Conservation (phyloP, 306 rosid genomes). For the Quercus gilva region DNA sequence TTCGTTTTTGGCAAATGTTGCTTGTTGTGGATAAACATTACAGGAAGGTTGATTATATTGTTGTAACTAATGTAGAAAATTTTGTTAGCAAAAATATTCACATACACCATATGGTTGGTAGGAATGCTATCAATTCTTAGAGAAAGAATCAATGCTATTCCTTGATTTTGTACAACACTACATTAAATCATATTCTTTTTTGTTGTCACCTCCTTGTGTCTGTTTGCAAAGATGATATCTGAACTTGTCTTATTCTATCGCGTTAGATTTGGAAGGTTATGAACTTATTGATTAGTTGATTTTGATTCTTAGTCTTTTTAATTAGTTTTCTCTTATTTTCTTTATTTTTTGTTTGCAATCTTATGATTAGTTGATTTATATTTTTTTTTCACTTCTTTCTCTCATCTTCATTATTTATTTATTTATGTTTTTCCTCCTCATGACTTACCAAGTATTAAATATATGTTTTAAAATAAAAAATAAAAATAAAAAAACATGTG, state of each 20-base stretch:
- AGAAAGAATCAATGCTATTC: slow-evolving; percentile 1
- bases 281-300: no score
- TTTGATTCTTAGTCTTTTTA: no score
- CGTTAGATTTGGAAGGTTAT: no score
- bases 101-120: background rate
- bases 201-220: background rate
- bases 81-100: slow-evolving; percentile 28
- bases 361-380: no score
- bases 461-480: no score
- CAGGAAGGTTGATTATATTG: slow-evolving; percentile 4
- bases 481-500: no score
- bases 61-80: slow-evolving; percentile 25
- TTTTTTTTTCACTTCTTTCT: no score
- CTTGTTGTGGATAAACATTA: slow-evolving; percentile 3
- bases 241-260: background rate
- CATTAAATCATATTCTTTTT: background rate
- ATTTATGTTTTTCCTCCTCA: no score
- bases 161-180: background rate
- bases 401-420: no score
- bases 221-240: background rate
- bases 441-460: no score
- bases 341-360: background rate
- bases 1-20: slow-evolving; percentile 7
- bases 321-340: no score
- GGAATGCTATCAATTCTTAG: background rate